Evolutionary conservation across 768 basidiomycete species (phyloP).

Genomic region (Coprinopsis marcescibilis): DNA sequence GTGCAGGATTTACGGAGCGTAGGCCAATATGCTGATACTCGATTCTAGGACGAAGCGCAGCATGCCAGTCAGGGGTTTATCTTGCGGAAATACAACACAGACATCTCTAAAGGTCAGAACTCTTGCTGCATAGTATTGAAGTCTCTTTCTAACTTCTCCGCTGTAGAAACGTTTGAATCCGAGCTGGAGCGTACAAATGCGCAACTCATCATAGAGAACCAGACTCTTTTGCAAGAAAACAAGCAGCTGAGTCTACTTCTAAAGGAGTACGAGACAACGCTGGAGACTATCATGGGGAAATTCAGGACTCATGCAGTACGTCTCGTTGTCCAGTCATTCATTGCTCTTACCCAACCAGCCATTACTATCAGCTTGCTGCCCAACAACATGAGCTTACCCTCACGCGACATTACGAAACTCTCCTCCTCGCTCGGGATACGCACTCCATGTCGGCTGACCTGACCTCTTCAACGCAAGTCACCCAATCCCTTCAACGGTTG

Average conservation of each 20-base stretch:
- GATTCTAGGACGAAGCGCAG: slow-evolving; percentile 61
- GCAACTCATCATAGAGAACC: slow-evolving; percentile 90
- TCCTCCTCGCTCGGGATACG: slow-evolving; percentile 63
- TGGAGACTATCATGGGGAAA: slow-evolving; percentile 96
- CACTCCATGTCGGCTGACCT: slow-evolving; percentile 52
- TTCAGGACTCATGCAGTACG: slow-evolving; percentile 88
- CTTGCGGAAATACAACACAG: slow-evolving; percentile 79
- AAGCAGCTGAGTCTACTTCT: slow-evolving; percentile 84
- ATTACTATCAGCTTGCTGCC: slow-evolving; percentile 63
- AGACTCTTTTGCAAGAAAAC: slow-evolving; percentile 88
- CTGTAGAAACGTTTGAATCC: slow-evolving; percentile 83
- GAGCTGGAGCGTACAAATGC: slow-evolving; percentile 90
- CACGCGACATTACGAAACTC: slow-evolving; percentile 83
- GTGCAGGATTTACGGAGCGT: slow-evolving; percentile 10
- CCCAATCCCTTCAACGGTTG: slow-evolving; percentile 67
- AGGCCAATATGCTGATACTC: slow-evolving; percentile 8
- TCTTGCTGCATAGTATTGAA: slow-evolving; percentile 10
- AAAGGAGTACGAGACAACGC: slow-evolving; percentile 91
- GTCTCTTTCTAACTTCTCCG: slow-evolving; percentile 30
- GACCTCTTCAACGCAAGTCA: slow-evolving; percentile 50
- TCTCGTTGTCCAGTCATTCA: slow-evolving; percentile 15
- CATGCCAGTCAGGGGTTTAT: slow-evolving; percentile 70
- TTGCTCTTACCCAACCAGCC: slow-evolving; percentile 4
- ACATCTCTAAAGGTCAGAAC: slow-evolving; percentile 71
- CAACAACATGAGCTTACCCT: slow-evolving; percentile 86